These are phyloP conservation scores for Naganishia onofrii DNA, from an alignment of 768 basidiomycete genomes.

Conservation along the genomic window DNA sequence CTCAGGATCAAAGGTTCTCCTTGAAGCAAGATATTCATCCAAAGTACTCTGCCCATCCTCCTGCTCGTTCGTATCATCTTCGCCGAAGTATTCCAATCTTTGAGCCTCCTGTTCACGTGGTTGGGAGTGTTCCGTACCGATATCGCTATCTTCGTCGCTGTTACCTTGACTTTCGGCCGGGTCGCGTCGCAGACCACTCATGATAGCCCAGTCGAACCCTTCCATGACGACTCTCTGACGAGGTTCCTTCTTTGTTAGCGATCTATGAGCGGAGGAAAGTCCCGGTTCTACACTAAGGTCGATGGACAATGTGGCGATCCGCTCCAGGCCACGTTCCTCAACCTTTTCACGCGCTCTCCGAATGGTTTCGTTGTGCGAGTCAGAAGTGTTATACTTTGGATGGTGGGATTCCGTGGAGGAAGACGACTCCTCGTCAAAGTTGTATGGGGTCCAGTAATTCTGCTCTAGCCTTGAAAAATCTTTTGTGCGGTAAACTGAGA, in stretches of 20 bases:
- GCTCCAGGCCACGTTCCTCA: conserved; percentile 4
- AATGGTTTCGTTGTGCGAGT: conserved; percentile 4
- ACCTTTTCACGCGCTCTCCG: not conserved
- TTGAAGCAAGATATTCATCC: not conserved
- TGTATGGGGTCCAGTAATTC: conserved; percentile 25
- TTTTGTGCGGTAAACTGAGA: conserved; percentile 20
- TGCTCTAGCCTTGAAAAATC: conserved; percentile 22
- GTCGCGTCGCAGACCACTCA: conserved; percentile 20
- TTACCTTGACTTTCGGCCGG: not conserved
- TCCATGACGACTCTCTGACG: conserved; percentile 19
- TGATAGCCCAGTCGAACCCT: conserved; percentile 24
- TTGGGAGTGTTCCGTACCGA: not conserved
- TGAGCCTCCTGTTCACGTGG: not conserved
- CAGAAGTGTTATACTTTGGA: not conserved
- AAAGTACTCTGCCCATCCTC: not conserved
- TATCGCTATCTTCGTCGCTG: conserved; percentile 4
- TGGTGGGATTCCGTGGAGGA: not conserved
- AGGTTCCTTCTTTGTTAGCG: conserved; percentile 6
- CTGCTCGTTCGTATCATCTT: not conserved
- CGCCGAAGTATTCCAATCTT: not conserved
- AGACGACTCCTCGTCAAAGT: conserved; percentile 8
- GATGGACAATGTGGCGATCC: conserved; percentile 5
- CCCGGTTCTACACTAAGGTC: conserved; percentile 24
- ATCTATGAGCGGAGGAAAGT: conserved; percentile 17
- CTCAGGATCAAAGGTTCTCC: not conserved